Base-by-base conservation (phyloP, 148 eudicot genomes). In the Camellia granthamiana region DNA sequence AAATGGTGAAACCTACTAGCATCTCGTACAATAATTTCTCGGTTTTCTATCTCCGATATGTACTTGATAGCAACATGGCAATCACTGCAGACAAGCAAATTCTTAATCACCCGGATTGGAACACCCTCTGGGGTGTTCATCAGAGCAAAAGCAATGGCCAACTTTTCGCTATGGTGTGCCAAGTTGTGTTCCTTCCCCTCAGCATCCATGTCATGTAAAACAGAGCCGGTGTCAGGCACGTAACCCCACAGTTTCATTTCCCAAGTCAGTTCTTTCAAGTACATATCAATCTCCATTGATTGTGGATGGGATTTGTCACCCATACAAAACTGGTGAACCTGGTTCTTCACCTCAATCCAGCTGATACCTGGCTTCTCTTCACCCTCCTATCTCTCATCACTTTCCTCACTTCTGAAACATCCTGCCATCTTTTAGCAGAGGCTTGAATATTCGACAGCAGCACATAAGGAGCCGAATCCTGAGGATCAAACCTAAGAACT, bases 51-150 rank as follows among this genome's bases (percentile, higher is more conserved):
- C 79, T 84, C 78, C 6, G 97, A 93, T 84, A 92, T 90, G 77
- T 87, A 84, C 87, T 94, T 92, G 58, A 94, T 87, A 46, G 92
- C 95, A 12, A 69, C 85, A 84, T 94, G 98, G 69, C 97, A 94
- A 82, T 94, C 98, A 54, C 83, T 70, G 30, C 98, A 94, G 44
- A 94, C 88, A 3, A 95, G 88, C 84, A 94, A 76, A 77, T 94
- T 94, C 87, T 94, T 94, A 94, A 94, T 94, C 61, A 92, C 85
- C 84, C 95, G 87, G n/a, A 94, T 90, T 3, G 93, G 88, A 47
- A 89, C 78, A 73, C 91, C 87, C 7, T 87, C 83, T 0, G 97
- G 95, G 16, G 89, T 86, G 81, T 23, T 23, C 98, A 94, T 89
- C n/a, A 92, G 81, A 54, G 97, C 98, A 82, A 90, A 92, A 7